Evolutionary conservation across 768 basidiomycete species (phyloP).

Genomic region (Podaxis mareebaensis): DNA sequence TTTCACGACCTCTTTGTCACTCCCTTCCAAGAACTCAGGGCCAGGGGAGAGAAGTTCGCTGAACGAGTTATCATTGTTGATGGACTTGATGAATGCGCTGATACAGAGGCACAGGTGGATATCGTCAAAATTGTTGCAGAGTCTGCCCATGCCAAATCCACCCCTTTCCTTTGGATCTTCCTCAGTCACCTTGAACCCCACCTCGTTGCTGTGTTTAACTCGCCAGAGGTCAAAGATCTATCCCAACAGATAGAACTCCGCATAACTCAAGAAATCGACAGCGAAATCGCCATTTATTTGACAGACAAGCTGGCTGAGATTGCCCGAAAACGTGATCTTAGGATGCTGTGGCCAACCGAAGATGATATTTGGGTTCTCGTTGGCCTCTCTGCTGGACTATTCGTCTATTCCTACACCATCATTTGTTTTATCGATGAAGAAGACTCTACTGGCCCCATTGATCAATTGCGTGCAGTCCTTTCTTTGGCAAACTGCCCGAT

Average conservation of each 20-base stretch:
- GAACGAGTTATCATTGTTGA: background rate
- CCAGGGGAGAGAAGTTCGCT: background rate
- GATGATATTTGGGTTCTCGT: background rate
- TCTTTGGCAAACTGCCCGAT: too few relatives aligned
- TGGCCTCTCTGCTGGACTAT: slow-evolving; percentile 8
- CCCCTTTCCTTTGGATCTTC: slow-evolving; percentile 3
- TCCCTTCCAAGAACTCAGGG: background rate
- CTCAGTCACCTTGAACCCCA: slow-evolving; percentile 7
- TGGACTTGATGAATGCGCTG: background rate
- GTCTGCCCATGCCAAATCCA: background rate
- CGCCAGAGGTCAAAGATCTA: background rate
- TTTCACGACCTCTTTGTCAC: background rate
- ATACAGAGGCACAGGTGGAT: background rate
- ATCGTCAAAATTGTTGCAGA: slow-evolving; percentile 8
- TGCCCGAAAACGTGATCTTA: background rate
- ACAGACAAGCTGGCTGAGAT: slow-evolving; percentile 9
- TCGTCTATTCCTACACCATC: slow-evolving; percentile 3
- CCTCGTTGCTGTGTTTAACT: slow-evolving; percentile 10
- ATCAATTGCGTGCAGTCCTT: background rate
- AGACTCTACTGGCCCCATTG: background rate
- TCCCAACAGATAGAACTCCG: slow-evolving; percentile 2
- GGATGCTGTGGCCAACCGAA: slow-evolving; percentile 15
- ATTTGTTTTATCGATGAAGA: slow-evolving; percentile 10
- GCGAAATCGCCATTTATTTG: slow-evolving; percentile 9
- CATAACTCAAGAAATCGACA: background rate